phyloP scores from a whole-genome alignment of 176 grass and related monocot species.

The Carex parvula region DNA sequence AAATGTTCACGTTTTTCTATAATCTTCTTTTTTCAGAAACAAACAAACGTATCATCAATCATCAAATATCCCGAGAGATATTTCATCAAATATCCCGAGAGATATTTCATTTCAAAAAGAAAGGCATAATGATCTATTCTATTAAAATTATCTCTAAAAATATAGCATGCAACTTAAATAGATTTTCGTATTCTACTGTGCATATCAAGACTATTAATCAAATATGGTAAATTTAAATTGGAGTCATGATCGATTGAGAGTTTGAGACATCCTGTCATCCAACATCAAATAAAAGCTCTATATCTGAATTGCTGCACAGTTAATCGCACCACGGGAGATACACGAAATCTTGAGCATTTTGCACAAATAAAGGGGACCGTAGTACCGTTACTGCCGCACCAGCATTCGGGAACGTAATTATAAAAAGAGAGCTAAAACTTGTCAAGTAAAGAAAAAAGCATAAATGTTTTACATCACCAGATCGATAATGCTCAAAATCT shows the following conservation, averaged over 20 bases:
- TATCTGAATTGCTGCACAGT: neutral
- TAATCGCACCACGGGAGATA: neutral
- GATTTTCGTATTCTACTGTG: neutral
- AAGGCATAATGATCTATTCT: neutral
- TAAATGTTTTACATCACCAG: neutral
- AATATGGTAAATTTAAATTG: neutral
- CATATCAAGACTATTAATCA: neutral
- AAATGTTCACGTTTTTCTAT: neutral
- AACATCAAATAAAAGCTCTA: neutral
- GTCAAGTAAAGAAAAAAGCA: neutral
- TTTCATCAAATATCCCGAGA: no score
- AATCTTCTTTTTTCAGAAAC: slow-evolving; percentile 1
- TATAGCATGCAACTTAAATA: neutral
- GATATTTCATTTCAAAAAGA: no score
- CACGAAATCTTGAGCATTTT: neutral
- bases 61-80: neutral
- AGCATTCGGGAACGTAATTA: neutral
- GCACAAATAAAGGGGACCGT: neutral
- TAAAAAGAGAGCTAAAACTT: slow-evolving; percentile 5
- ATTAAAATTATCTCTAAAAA: no score
- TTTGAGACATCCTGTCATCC: neutral
- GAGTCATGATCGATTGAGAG: neutral
- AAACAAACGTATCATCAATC: neutral
- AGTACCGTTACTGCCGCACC: neutral
- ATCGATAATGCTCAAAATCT: neutral